phyloP scores from a whole-genome alignment of 176 grass and related monocot genomes.

The Cenchrus americanus region DNA sequence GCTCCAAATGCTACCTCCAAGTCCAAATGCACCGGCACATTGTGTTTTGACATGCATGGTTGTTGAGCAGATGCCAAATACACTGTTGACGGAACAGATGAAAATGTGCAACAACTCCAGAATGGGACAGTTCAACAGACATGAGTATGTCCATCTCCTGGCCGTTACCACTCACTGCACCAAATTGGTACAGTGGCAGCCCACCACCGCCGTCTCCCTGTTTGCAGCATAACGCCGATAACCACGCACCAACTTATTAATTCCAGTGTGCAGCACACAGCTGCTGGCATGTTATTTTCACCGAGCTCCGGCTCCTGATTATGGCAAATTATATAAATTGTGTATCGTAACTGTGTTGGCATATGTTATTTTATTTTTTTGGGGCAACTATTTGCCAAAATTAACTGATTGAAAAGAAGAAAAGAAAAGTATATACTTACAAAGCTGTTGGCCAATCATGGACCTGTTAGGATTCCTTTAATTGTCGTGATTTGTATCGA shows the following conservation, averaged over 20 bases:
- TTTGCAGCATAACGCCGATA: background rate
- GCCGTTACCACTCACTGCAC: slow-evolving; percentile 4
- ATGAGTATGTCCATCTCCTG: background rate
- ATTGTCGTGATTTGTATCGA: too few species aligned
- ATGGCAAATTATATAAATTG: too few species aligned
- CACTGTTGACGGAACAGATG: background rate
- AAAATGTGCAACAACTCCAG: slow-evolving; percentile 12
- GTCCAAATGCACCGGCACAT: background rate
- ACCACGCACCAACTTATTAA: background rate
- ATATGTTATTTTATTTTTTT: too few species aligned
- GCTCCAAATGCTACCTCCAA: too few species aligned
- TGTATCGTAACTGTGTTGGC: too few species aligned
- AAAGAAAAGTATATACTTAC: too few species aligned
- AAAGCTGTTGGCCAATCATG: too few species aligned
- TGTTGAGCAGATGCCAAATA: background rate
- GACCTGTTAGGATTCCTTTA: too few species aligned
- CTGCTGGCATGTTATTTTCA: too few species aligned
- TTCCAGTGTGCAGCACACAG: background rate
- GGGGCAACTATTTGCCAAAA: too few species aligned
- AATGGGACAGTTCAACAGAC: slow-evolving; percentile 13
- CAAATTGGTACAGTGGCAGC: background rate
- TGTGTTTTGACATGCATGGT: background rate
- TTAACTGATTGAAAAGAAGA: too few species aligned
- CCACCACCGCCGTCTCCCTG: background rate
- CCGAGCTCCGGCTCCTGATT: too few species aligned